Conservation (phyloP, 1,284 basidiomycete genomes). For the Papiliotrema flavescens region DNA sequence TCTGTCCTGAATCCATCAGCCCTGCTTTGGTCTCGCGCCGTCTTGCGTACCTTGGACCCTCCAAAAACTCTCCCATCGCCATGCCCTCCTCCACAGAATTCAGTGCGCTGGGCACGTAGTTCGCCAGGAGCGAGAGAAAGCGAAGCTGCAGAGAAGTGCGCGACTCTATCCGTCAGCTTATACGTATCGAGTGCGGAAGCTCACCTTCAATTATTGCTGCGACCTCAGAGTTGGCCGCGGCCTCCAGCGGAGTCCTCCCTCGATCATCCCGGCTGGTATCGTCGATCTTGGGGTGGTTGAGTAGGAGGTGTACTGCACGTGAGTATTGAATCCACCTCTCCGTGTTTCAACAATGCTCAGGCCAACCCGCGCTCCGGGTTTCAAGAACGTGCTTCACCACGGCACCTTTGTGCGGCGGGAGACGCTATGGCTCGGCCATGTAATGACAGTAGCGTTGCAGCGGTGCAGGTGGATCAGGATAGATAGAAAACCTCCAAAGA, state of each 20-base stretch:
- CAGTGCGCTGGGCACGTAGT: slow-evolving; percentile 65
- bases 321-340: slow-evolving; percentile 1
- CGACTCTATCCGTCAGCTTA: slow-evolving; percentile 58
- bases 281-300: slow-evolving; percentile 75
- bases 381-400: no score
- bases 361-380: no score
- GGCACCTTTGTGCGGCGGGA: no score
- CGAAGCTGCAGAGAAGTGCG: slow-evolving; percentile 71
- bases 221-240: slow-evolving; percentile 59
- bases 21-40: slow-evolving; percentile 16
- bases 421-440: no score
- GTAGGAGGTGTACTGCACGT: slow-evolving; percentile 58
- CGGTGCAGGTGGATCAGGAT: no score
- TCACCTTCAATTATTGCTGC: slow-evolving; percentile 72
- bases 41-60: slow-evolving; percentile 61
- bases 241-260: slow-evolving; percentile 69
- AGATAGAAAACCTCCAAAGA: no score
- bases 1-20: slow-evolving; percentile 26
- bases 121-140: slow-evolving; percentile 68
- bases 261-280: slow-evolving; percentile 71
- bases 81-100: slow-evolving; percentile 37
- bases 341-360: no score
- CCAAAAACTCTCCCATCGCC: slow-evolving; percentile 52
- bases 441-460: no score
- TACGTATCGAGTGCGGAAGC: slow-evolving; percentile 22